Evolutionary conservation across 805 yeast genomes (phyloP).

Genomic region (Pichia heedii): DNA sequence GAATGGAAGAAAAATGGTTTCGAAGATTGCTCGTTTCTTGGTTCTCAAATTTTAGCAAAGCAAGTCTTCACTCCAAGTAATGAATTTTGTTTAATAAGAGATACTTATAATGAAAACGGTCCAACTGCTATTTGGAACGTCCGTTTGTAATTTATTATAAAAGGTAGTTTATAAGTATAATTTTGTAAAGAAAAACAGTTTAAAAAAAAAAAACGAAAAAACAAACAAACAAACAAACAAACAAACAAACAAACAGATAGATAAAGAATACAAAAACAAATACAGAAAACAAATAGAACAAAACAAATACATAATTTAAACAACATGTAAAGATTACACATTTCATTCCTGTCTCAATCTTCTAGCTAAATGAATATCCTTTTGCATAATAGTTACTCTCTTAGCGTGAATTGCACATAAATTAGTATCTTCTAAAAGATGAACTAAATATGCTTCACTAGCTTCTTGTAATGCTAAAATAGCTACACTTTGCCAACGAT

Average conservation of each 20-base stretch:
- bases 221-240: not conserved
- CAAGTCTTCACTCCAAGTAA: conserved; percentile 67
- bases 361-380: conserved; percentile 73
- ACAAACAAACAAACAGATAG: too few species aligned
- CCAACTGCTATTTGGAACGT: conserved; percentile 70
- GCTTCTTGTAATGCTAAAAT: conserved; percentile 75
- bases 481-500: conserved; percentile 76
- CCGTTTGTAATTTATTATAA: conserved; percentile 14
- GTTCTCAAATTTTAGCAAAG: conserved; percentile 81
- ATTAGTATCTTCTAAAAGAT: conserved; percentile 69
- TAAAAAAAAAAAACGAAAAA: not conserved
- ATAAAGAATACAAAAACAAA: not conserved
- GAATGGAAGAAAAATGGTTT: conserved; percentile 84
- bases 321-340: not conserved
- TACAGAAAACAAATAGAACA: not conserved
- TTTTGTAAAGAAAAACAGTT: not conserved
- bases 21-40: conserved; percentile 71
- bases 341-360: conserved; percentile 51
- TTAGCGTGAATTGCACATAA: conserved; percentile 72
- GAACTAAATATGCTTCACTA: conserved; percentile 66
- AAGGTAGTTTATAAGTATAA: not conserved
- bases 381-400: conserved; percentile 79
- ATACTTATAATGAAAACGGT: conserved; percentile 68
- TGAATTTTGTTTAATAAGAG: conserved; percentile 60
- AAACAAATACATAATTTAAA: not conserved